These are phyloP conservation scores for Fusarium agapanthi DNA, from an alignment of 2,329 filamentous ascomycete species.

Conservation along the genomic window DNA sequence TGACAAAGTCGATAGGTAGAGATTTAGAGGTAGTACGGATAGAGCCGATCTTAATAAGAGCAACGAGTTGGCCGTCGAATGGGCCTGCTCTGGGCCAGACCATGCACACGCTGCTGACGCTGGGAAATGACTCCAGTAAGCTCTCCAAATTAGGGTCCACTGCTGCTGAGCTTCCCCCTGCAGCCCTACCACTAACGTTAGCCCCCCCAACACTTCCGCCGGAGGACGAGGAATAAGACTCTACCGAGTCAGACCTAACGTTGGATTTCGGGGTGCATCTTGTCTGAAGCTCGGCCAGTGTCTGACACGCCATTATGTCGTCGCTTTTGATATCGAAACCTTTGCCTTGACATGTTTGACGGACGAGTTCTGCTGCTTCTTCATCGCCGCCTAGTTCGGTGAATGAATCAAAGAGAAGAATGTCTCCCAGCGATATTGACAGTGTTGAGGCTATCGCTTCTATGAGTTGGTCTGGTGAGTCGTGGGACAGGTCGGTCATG, in stretches of 20 bases:
- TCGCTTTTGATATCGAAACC: constrained; percentile 48
- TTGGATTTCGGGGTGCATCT: constrained; percentile 39
- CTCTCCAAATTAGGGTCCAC: constrained; percentile 45
- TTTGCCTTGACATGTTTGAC: constrained; percentile 24
- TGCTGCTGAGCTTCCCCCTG: constrained; percentile 9
- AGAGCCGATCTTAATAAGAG: constrained; percentile 52
- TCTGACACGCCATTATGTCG: constrained; percentile 55
- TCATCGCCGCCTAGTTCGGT: constrained; percentile 54
- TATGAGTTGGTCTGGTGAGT: constrained; percentile 45
- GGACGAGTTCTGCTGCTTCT: constrained; percentile 42
- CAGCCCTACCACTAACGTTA: constrained; percentile 11
- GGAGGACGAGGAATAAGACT: constrained; percentile 4
- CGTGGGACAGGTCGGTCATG: constrained; percentile 30
- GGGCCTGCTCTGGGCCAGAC: constrained; percentile 59
- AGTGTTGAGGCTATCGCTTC: constrained; percentile 50
- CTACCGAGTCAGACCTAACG: constrained; percentile 12
- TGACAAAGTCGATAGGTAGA: constrained; percentile 50
- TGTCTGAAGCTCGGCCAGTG: constrained; percentile 56
- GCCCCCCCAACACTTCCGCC: not conserved
- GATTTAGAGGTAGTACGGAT: constrained; percentile 39
- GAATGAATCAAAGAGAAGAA: constrained; percentile 55
- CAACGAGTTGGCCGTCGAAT: constrained; percentile 60
- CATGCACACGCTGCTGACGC: constrained; percentile 53
- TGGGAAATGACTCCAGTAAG: constrained; percentile 51
- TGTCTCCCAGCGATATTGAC: constrained; percentile 42